Percentiles rank a stretch among this genome's conserved stretches.
These are phyloP conservation scores for Periconia sp. DNA, from an alignment of 2,329 filamentous ascomycete genomes.

Conservation along the genomic window DNA sequence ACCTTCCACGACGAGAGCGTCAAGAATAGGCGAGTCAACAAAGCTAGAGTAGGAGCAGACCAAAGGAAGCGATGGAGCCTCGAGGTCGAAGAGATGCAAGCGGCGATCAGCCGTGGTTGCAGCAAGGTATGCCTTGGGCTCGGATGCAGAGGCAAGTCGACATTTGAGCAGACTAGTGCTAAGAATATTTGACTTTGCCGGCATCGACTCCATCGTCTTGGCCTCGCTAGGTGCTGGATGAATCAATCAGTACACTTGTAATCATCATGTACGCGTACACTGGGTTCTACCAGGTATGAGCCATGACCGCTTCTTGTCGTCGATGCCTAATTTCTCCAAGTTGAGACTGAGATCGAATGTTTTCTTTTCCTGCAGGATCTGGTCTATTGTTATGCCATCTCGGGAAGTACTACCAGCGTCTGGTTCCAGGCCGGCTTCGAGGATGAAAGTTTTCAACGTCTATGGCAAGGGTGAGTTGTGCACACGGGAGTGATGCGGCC, in stretches of 20 bases:
- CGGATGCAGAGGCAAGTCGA: conserved; percentile 15
- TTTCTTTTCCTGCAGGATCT: conserved; percentile 63
- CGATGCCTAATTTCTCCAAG: conserved; percentile 57
- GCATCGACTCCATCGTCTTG: conserved; percentile 45
- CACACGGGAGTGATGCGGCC: neutral
- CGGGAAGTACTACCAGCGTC: conserved; percentile 50
- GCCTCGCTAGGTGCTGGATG: conserved; percentile 50
- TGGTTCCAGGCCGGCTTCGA: conserved; percentile 56
- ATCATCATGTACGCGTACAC: too few species aligned
- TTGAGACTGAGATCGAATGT: conserved; percentile 57
- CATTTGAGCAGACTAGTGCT: conserved; percentile 49
- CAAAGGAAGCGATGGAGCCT: conserved; percentile 33
- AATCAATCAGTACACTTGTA: neutral
- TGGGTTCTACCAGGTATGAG: conserved; percentile 43
- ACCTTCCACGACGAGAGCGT: conserved; percentile 47
- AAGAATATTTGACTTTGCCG: conserved; percentile 56
- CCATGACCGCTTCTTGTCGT: conserved; percentile 51
- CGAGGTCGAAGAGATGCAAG: conserved; percentile 50
- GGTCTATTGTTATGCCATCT: conserved; percentile 58
- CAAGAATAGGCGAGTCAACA: conserved; percentile 58
- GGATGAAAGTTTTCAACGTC: conserved; percentile 60
- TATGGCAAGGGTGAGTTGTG: conserved; percentile 31
- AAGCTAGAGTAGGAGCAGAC: conserved; percentile 42
- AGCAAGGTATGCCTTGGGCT: conserved; percentile 27
- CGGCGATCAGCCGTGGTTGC: conserved; percentile 44